Evolutionary conservation across 257 asterid genomes (phyloP), one percentile per base, ranked within the genome.

Genomic region (Vinca minor): DNA sequence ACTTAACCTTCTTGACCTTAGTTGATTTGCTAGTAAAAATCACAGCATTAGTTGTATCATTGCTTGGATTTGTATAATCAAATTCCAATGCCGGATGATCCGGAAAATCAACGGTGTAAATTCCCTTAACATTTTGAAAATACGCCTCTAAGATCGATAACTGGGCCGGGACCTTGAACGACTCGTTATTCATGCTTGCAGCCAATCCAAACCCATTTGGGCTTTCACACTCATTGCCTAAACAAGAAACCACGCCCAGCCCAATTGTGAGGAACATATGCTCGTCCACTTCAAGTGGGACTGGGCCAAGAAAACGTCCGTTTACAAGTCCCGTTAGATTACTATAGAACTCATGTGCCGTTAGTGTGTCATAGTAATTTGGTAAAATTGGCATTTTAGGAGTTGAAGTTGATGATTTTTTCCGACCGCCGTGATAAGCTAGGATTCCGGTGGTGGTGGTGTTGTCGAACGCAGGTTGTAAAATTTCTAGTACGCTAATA

Each of bases 41-140:
- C 1, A 48, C 17, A 1, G 49, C 15, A 21, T 21, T 39, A 7
- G 23, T 12, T 0, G 29, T 34, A 3, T 14, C 36, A 28, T 59
- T 58, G 34, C 46, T 59, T 1, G 50, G n/a, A 35, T 60, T 69
- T 8, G 73, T 62, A 18, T 50, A 62, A 29, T 69, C 67, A 42
- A 69, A 69, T 4, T 28, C 14, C 34, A 69, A 0, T 6, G 67
- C 44, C 6, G 73, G 73, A 0, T 38, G 20, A 36, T 59, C 35
- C 0, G 67, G 73, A 25, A 59, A 68, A 58, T 68, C 66, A 8
- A 50, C 47, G 7, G 72, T 45, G 63, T 62, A 69, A 17, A 69
- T 61, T 28, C 63, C 73, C 10, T 32, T 14, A 26, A 50, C n/a
- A 3, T 69, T 39, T 23, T 69, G 5, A 25, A 12, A 54, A 54